A percentile compares a stretch with the other conserved stretches of the same genome.
Evolutionary conservation across 345 rosid genomes (phyloP).

Genomic region (thale cress (Arabidopsis thaliana)): DNA sequence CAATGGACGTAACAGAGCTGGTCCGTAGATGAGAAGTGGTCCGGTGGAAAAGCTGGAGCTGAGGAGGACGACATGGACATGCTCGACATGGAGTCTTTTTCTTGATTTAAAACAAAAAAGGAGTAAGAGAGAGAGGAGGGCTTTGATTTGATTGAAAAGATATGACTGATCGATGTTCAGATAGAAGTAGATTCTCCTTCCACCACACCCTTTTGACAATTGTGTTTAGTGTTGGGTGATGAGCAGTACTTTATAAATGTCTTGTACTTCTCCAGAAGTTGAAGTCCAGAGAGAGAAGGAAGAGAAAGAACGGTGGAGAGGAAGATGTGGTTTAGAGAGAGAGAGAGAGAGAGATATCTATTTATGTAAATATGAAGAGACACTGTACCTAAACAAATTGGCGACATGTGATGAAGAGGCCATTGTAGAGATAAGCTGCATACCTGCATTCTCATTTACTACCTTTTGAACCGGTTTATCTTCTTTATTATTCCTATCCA

Average conservation of each 20-base stretch:
- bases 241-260: slow-evolving; percentile 32
- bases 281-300: slow-evolving; percentile 41
- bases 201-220: slow-evolving; percentile 44
- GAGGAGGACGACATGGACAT: slow-evolving; percentile 63
- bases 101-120: neutral
- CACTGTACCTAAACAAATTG: slow-evolving; percentile 42
- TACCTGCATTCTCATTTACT: slow-evolving; percentile 46
- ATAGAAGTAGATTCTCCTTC: slow-evolving; percentile 41
- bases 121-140: slow-evolving; percentile 1
- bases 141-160: slow-evolving; percentile 39
- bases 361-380: slow-evolving; percentile 37
- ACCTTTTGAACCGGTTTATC: slow-evolving; percentile 24
- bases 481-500: slow-evolving; percentile 1
- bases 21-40: slow-evolving; percentile 85
- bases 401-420: slow-evolving; percentile 45
- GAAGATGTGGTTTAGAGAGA: slow-evolving; percentile 36
- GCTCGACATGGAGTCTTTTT: slow-evolving; percentile 36
- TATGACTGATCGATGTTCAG: slow-evolving; percentile 35
- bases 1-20: slow-evolving; percentile 98
- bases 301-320: slow-evolving; percentile 46
- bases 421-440: slow-evolving; percentile 43
- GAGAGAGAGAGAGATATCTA: slow-evolving; percentile 33
- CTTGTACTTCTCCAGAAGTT: slow-evolving; percentile 48
- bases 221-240: slow-evolving; percentile 28
- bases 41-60: slow-evolving; percentile 74